Evolutionary conservation across 441 rosid species (phyloP).

Genomic region (Populus hybrid): DNA sequence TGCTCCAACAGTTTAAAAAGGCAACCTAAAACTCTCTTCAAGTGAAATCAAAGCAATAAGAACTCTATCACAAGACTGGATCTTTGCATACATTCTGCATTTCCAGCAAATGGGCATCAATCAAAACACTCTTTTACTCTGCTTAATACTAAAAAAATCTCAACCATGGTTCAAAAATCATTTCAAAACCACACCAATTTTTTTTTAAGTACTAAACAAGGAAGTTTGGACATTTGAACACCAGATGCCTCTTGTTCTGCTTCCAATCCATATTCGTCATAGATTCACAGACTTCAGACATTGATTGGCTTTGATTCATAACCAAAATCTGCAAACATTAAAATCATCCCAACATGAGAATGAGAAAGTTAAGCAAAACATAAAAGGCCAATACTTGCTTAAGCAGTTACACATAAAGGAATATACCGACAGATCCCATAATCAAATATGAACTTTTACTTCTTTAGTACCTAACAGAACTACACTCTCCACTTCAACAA

Average conservation of each 20-base stretch:
- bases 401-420: not conserved
- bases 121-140: slow-evolving; percentile 13
- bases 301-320: slow-evolving; percentile 2
- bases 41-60: slow-evolving; percentile 10
- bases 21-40: slow-evolving; percentile 9
- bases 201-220: not conserved
- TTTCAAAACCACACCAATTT: not conserved
- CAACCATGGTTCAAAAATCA: not conserved
- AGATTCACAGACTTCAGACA: slow-evolving; percentile 7
- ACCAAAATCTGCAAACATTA: not conserved
- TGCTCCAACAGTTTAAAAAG: not conserved
- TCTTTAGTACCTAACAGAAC: not conserved
- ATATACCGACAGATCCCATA: slow-evolving; percentile 4
- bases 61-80: slow-evolving; percentile 10
- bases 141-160: not conserved
- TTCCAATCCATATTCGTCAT: slow-evolving; percentile 6
- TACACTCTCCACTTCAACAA: not conserved
- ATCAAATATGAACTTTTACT: not conserved
- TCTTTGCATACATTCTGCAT: slow-evolving; percentile 13
- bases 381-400: not conserved
- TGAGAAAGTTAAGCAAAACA: not conserved
- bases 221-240: not conserved
- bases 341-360: not conserved
- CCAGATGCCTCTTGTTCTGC: slow-evolving; percentile 12
- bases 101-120: slow-evolving; percentile 6